Evolutionary conservation across 1,139 yeast species (phyloP).

Genomic region (Scheffersomyces stambukii): DNA sequence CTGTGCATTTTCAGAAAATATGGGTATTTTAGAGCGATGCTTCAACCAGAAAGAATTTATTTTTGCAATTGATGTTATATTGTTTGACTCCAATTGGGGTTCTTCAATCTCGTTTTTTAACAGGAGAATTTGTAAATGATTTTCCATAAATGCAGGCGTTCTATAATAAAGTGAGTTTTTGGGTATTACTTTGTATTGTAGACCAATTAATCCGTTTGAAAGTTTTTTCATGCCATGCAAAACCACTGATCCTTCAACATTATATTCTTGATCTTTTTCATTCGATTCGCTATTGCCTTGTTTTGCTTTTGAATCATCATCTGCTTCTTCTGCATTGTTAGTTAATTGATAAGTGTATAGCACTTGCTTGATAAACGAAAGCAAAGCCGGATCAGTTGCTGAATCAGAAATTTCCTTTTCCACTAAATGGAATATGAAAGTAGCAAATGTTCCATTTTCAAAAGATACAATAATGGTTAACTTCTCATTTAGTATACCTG

Average conservation of each 20-base stretch:
- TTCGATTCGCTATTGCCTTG: conserved; percentile 3
- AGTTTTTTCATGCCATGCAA: conserved; percentile 22
- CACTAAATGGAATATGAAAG: conserved; percentile 11
- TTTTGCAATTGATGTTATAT: conserved; percentile 11
- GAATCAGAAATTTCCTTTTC: conserved; percentile 9
- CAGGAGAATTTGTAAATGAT: conserved; percentile 19
- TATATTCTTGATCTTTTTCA: conserved; percentile 18
- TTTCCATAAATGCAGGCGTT: conserved; percentile 23
- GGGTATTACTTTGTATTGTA: conserved; percentile 26
- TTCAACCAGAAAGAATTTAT: conserved; percentile 11
- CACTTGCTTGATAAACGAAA: conserved; percentile 17
- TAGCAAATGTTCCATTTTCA: conserved; percentile 29
- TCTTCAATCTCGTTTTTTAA: conserved; percentile 6
- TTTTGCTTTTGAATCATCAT: conserved; percentile 10
- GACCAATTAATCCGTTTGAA: conserved; percentile 19
- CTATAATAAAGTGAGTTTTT: conserved; percentile 27
- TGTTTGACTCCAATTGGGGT: background rate
- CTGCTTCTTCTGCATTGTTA: conserved; percentile 13
- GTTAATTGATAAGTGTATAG: conserved; percentile 26
- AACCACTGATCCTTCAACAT: conserved; percentile 25
- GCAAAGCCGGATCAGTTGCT: conserved; percentile 11
- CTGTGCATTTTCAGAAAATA: conserved; percentile 15
- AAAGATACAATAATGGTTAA: conserved; percentile 14
- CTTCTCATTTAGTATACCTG: conserved; percentile 4
- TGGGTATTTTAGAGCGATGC: conserved; percentile 16